Percentiles rank a stretch among this genome's conserved stretches.
Conservation (phyloP, 2,329 filamentous ascomycete species). For the Penicillium glabrum region DNA sequence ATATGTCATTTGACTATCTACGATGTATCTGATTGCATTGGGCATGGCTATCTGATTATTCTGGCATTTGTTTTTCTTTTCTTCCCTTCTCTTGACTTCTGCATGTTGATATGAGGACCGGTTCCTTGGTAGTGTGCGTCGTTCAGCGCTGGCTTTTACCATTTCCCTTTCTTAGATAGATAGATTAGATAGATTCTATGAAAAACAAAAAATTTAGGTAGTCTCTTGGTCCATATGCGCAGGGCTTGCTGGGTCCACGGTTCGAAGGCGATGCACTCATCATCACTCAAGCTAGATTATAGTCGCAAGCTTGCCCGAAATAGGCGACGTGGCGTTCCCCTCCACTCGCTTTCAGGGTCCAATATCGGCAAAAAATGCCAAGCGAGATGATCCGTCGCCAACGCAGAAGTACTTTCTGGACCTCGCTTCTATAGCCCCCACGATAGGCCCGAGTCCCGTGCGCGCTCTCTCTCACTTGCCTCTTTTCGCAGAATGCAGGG, state of each 20-base stretch:
- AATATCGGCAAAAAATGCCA: not conserved
- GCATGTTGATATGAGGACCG: conserved; percentile 12
- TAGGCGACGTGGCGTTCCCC: not conserved
- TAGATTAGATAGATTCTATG: conserved; percentile 25
- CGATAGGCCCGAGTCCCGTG: not conserved
- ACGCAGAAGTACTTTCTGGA: not conserved
- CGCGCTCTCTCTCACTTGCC: conserved; percentile 1
- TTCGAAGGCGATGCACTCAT: not conserved
- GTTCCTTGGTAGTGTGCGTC: conserved; percentile 9
- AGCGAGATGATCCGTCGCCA: not conserved
- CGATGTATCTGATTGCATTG: conserved; percentile 17
- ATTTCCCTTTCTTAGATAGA: conserved; percentile 16
- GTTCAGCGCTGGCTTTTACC: conserved; percentile 9
- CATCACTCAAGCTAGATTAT: not conserved
- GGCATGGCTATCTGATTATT: conserved; percentile 10
- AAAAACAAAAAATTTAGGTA: conserved; percentile 7
- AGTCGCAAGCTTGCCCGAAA: not conserved
- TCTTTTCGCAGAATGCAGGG: conserved; percentile 1
- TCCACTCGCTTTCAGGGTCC: not conserved
- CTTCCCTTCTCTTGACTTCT: conserved; percentile 3
- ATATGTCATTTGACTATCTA: conserved; percentile 4
- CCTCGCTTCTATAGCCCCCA: not conserved
- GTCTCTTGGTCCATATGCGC: not conserved
- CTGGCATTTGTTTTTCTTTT: conserved; percentile 7
- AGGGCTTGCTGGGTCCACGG: not conserved